phyloP scores from a whole-genome alignment of 1,284 basidiomycete species.

The Microbotryum violaceum region DNA sequence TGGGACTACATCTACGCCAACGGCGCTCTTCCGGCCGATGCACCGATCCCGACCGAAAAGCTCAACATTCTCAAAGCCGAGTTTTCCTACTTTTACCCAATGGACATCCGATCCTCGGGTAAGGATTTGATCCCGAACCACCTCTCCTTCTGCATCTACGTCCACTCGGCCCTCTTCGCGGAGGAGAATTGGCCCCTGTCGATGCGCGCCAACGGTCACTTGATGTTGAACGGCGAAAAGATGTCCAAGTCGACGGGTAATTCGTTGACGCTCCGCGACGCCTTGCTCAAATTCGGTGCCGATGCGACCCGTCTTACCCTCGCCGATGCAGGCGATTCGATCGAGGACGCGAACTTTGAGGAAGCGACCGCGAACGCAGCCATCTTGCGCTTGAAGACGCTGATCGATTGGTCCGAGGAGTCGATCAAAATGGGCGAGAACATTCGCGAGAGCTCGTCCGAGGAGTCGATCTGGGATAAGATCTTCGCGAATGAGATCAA shows the following conservation, averaged over 20 bases:
- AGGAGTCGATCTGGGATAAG: constrained; percentile 55
- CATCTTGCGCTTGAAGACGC: constrained; percentile 86
- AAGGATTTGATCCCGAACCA: constrained; percentile 98
- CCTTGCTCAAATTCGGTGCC: constrained; percentile 79
- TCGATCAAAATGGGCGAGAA: constrained; percentile 9
- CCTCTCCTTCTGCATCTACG: constrained; percentile 89
- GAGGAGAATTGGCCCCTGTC: constrained; percentile 87
- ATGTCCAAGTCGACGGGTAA: constrained; percentile 98
- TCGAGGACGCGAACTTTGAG: constrained; percentile 98
- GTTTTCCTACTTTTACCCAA: constrained; percentile 93
- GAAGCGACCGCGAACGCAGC: constrained; percentile 98
- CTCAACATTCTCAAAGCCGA: constrained; percentile 79
- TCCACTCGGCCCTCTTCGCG: constrained; percentile 88
- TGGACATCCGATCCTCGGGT: constrained; percentile 97
- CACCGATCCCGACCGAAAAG: constrained; percentile 61
- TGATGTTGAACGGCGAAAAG: constrained; percentile 98
- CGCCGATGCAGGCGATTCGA: constrained; percentile 94
- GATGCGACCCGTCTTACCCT: constrained; percentile 86
- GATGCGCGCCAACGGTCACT: constrained; percentile 91
- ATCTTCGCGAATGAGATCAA: constrained; percentile 92
- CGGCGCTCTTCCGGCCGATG: constrained; percentile 63
- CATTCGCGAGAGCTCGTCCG: constrained; percentile 51
- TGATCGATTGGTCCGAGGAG: constrained; percentile 77
- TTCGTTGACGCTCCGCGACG: constrained; percentile 67
- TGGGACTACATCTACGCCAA: constrained; percentile 90